Evolutionary conservation across 345 rosid genomes (phyloP), one percentile per base, ranked within the genome.

Genomic region (Heritiera littoralis): DNA sequence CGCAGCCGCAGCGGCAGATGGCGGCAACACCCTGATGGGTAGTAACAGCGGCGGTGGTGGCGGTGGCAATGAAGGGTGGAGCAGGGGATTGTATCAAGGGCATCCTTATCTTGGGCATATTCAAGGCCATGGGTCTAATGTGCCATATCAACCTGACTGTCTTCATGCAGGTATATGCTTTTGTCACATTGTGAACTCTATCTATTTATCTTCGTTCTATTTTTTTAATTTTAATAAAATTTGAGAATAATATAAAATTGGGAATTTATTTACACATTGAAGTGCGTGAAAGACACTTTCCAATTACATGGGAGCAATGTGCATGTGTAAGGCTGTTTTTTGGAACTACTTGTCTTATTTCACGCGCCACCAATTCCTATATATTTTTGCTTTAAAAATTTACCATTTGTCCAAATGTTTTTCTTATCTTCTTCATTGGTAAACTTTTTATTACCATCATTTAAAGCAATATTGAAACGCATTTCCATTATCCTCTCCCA

Each of bases 111-210:
- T 70, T 80, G 74, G 72, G 76, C 89, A 82, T n/a, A 68, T 84
- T 59, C 87, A 83, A 66, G 70, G 54, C 45, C 85, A 79, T 23
- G 87, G 81, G 58, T 73, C 73, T 52, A 77, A 64, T 74, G 83
- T 80, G 78, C 85, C 86, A 70, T 83, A 86, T 87, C 93, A 89
- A 74, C 88, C 86, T 41, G 89, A 86, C 72, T 83, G 84, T 86
- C 85, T 89, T 82, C 92, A 86, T 86, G 90, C 95, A 86, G 97
- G 97, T 92, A 85, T 72, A 10, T 69, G 55, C 72, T 32, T 73
- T 40, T 41, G 49, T 78, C 78, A 67, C 76, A 63, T 54, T 69
- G 30, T 56, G 46, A 43, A 41, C 45, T 18, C 20, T 66, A 63
- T 63, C 63, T 28, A 43, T 66, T 32, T 14, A 43, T 51, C 23